phyloP scores from a whole-genome alignment of 805 yeast genomes.

The Candida silvicultrix region DNA sequence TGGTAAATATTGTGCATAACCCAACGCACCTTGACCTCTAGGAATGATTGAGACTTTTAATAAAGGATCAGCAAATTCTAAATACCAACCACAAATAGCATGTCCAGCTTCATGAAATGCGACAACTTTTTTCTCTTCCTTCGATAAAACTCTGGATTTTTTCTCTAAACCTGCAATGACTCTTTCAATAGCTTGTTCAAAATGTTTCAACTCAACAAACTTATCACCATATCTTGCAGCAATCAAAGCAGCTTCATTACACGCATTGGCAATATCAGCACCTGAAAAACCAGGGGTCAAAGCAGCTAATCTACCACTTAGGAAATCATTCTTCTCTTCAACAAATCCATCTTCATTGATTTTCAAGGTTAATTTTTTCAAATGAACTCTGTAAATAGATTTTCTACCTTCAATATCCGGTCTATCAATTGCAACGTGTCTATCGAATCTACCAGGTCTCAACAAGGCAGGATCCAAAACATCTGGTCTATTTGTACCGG shows the following conservation, averaged over 20 bases:
- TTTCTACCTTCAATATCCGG: constrained; percentile 96
- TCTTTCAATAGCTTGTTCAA: constrained; percentile 95
- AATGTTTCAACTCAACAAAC: constrained; percentile 70
- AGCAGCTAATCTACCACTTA: constrained; percentile 88
- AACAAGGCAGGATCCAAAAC: constrained; percentile 86
- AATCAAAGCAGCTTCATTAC: constrained; percentile 95
- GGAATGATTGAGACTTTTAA: constrained; percentile 95
- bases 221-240: constrained; percentile 82
- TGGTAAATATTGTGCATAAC: constrained; percentile 96
- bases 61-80: constrained; percentile 87
- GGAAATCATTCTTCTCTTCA: constrained; percentile 36
- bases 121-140: constrained; percentile 83
- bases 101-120: constrained; percentile 99
- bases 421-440: constrained; percentile 85
- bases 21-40: constrained; percentile 93
- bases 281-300: constrained; percentile 98
- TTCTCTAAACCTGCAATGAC: constrained; percentile 95
- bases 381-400: constrained; percentile 84
- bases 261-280: constrained; percentile 96
- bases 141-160: constrained; percentile 75
- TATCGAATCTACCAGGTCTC: constrained; percentile 97
- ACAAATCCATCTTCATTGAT: constrained; percentile 29
- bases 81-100: constrained; percentile 96
- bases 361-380: constrained; percentile 60
- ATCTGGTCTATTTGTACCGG: constrained; percentile 96